Conservation (phyloP, 2,329 filamentous ascomycete species). For the Proliferodiscus dingleyae region DNA sequence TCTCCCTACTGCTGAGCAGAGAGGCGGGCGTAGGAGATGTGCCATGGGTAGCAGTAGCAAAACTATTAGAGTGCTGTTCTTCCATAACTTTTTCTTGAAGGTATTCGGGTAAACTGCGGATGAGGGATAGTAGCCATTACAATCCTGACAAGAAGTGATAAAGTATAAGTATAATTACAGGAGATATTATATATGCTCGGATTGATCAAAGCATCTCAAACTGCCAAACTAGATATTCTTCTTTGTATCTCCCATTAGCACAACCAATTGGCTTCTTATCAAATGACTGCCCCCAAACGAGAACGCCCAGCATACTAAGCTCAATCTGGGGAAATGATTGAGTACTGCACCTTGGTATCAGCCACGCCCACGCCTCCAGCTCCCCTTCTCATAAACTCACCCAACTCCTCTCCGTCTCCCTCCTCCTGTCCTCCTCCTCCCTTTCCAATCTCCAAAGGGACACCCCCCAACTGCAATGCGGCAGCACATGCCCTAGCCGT, state of each 20-base stretch:
- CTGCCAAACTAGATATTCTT: too few relatives aligned
- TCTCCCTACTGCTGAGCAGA: conserved; percentile 10
- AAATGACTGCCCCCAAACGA: too few relatives aligned
- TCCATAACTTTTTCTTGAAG: conserved; percentile 1
- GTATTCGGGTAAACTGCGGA: conserved; percentile 2
- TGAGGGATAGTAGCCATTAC: background rate
- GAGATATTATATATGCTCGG: too few relatives aligned
- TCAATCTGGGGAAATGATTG: too few relatives aligned
- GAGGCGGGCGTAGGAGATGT: conserved; percentile 22
- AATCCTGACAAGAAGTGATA: background rate
- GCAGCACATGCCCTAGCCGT: conserved; percentile 32
- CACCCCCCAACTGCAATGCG: conserved; percentile 27
- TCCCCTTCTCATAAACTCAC: too few relatives aligned
- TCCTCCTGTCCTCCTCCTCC: background rate
- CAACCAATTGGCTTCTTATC: too few relatives aligned
- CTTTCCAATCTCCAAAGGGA: background rate
- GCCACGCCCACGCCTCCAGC: too few relatives aligned
- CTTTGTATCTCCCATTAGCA: too few relatives aligned
- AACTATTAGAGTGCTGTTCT: background rate
- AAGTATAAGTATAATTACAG: too few relatives aligned
- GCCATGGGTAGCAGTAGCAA: conserved; percentile 14
- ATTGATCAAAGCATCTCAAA: too few relatives aligned
- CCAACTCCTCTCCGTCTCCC: background rate
- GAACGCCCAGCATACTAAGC: too few relatives aligned
- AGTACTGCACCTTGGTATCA: too few relatives aligned